Evolutionary conservation across 768 basidiomycete species (phyloP), one percentile per base, ranked within the genome.

Genomic region (Pleurotus tuoliensis): DNA sequence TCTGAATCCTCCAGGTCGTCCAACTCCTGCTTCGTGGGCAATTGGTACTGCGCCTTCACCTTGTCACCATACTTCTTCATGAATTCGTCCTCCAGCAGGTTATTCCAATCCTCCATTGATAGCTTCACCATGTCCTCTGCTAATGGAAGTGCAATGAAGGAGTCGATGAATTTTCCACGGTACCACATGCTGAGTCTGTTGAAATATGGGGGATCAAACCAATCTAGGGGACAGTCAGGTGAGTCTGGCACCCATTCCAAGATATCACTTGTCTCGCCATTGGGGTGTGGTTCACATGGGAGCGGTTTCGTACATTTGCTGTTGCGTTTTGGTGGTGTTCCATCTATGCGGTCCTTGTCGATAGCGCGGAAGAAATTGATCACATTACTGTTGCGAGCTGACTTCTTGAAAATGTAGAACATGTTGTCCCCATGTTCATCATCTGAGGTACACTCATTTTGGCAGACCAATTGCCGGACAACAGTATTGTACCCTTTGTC

Each of bases 21-120:
- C n/a, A 66, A n/a, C 55, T 65, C 67, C 22, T 60, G 59, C 39
- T 57, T 46, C 1, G 67, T 63, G 4, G 66, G 67, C 12, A 66
- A 47, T 4, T 55, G 40, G 43, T 69, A 69, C 11, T 53, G 45
- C 6, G n/a, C 57, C 30, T 61, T 46, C 1, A 65, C 65, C 6
- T 59, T 62, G 27, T 67, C 61, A 15, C 67, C 65, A 52, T 61
- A 67, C 47, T 56, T 59, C 24, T 18, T 30, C 63, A 64, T 67
- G 46, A 69, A 65, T 37, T 55, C 43, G 4, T 54, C 52, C 43
- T 62, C 52, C 12, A 38, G 22, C 52, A 69, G 40, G 3, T 57
- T 62, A 50, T 61, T 65, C 68, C 66, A 67, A 5, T 24, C 27
- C 27, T 27, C 3, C 27, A 48, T 7, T 57, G 13, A 43, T 22